These are phyloP conservation scores for Iris macrosiphon DNA, from an alignment of 106 monocot genomes.

Conservation along the genomic window DNA sequence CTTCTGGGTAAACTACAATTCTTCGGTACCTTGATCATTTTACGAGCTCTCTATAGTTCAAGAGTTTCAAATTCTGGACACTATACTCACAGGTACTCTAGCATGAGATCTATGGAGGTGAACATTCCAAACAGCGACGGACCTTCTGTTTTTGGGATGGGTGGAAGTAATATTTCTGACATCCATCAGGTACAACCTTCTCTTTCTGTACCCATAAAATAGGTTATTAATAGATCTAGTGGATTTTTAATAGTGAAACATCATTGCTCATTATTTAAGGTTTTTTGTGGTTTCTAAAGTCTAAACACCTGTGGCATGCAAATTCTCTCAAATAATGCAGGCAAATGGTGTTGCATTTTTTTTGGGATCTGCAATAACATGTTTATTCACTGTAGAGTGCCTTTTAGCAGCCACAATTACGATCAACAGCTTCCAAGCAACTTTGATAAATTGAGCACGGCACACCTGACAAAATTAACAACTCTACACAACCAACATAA, in stretches of 20 bases:
- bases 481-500: too few relatives aligned
- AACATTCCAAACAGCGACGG: slow-evolving; percentile 31
- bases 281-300: too few relatives aligned
- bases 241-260: neutral
- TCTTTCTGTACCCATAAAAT: neutral
- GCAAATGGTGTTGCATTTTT: too few relatives aligned
- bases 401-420: too few relatives aligned
- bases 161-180: slow-evolving; percentile 30
- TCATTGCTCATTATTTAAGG: neutral
- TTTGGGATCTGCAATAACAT: too few relatives aligned
- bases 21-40: too few relatives aligned
- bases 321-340: too few relatives aligned
- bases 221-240: neutral
- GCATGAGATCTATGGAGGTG: slow-evolving; percentile 19
- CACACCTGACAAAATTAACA: too few relatives aligned
- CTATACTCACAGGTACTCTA: slow-evolving; percentile 13
- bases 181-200: slow-evolving; percentile 30
- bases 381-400: too few relatives aligned
- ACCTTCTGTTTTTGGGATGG: slow-evolving; percentile 24
- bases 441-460: too few relatives aligned
- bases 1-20: slow-evolving; percentile 6
- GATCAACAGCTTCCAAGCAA: too few relatives aligned
- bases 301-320: too few relatives aligned
- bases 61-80: neutral
- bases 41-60: neutral